A percentile compares a stretch with the other conserved stretches of the same genome.
These are phyloP conservation scores for Candida sanyaensis DNA, from an alignment of 1,139 yeast species.

Conservation along the genomic window DNA sequence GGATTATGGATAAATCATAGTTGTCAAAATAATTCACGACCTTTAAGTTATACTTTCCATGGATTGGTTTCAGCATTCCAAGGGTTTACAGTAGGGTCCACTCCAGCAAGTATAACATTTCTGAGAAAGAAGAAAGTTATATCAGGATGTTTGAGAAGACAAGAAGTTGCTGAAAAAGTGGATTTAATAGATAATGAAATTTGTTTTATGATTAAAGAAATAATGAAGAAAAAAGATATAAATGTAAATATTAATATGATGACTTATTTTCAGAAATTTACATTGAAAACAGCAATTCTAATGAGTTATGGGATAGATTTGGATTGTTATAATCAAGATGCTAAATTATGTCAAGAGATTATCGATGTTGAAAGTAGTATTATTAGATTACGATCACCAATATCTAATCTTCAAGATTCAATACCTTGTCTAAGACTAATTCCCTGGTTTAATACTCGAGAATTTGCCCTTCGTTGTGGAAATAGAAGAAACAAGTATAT, in stretches of 20 bases:
- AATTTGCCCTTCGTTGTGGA: slow-evolving; percentile 29
- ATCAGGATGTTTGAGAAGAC: slow-evolving; percentile 49
- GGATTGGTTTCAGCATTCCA: slow-evolving; percentile 61
- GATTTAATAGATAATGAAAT: slow-evolving; percentile 11
- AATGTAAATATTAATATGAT: slow-evolving; percentile 38
- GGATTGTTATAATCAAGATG: slow-evolving; percentile 43
- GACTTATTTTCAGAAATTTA: slow-evolving; percentile 50
- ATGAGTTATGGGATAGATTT: slow-evolving; percentile 63
- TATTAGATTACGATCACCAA: slow-evolving; percentile 62
- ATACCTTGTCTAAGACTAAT: slow-evolving; percentile 50
- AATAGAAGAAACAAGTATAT: slow-evolving; percentile 57
- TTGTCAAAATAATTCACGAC: slow-evolving; percentile 64
- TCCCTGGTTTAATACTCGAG: slow-evolving; percentile 33
- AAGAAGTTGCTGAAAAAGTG: slow-evolving; percentile 43
- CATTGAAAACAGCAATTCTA: slow-evolving; percentile 56
- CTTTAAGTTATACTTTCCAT: slow-evolving; percentile 69
- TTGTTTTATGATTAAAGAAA: slow-evolving; percentile 22
- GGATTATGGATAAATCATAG: slow-evolving; percentile 57
- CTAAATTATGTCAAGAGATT: slow-evolving; percentile 51
- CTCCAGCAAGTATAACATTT: slow-evolving; percentile 64
- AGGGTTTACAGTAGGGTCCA: slow-evolving; percentile 74
- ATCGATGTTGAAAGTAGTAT: slow-evolving; percentile 65
- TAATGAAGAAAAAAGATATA: slow-evolving; percentile 24
- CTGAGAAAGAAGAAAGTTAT: slow-evolving; percentile 55
- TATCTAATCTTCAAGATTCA: slow-evolving; percentile 63